A percentile compares a stretch with the other conserved stretches of the same genome.
phyloP scores from a whole-genome alignment of 352 stramenopile genomes.

The Globisporangium alternatum region DNA sequence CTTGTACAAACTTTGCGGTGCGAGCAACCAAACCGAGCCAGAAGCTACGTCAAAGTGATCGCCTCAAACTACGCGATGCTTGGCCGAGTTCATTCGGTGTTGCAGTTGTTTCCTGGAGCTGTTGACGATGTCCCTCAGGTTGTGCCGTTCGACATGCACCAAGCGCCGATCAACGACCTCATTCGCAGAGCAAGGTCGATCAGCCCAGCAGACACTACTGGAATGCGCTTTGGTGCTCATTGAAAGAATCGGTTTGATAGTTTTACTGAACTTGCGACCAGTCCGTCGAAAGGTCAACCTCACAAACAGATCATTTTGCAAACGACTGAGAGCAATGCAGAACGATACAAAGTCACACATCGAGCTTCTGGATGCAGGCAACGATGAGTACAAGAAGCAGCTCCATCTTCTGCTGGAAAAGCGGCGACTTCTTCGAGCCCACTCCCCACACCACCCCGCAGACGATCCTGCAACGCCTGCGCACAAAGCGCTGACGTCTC shows the following conservation, averaged over 20 bases:
- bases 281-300: not conserved
- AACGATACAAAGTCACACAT: conserved; percentile 28
- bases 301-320: conserved; percentile 14
- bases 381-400: conserved; percentile 50
- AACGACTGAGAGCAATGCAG: conserved; percentile 35
- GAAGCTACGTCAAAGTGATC: conserved; percentile 54
- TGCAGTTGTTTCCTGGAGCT: conserved; percentile 37
- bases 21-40: conserved; percentile 50
- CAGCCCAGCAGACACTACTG: conserved; percentile 27
- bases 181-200: conserved; percentile 26
- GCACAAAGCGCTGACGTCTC: conserved; percentile 2
- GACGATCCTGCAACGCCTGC: conserved; percentile 1
- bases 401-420: conserved; percentile 37
- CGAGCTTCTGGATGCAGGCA: conserved; percentile 15
- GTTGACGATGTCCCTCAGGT: conserved; percentile 31
- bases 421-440: conserved; percentile 31
- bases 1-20: conserved; percentile 54
- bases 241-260: not conserved
- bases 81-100: conserved; percentile 33
- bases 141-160: conserved; percentile 37
- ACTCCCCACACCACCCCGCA: conserved; percentile 15
- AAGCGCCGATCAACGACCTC: conserved; percentile 35
- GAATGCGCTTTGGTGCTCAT: conserved; percentile 23
- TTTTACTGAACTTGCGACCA: not conserved
- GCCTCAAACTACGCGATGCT: conserved; percentile 39